Evolutionary conservation across 2,329 filamentous ascomycete species (phyloP).

Genomic region (Fusarium heterosporum): DNA sequence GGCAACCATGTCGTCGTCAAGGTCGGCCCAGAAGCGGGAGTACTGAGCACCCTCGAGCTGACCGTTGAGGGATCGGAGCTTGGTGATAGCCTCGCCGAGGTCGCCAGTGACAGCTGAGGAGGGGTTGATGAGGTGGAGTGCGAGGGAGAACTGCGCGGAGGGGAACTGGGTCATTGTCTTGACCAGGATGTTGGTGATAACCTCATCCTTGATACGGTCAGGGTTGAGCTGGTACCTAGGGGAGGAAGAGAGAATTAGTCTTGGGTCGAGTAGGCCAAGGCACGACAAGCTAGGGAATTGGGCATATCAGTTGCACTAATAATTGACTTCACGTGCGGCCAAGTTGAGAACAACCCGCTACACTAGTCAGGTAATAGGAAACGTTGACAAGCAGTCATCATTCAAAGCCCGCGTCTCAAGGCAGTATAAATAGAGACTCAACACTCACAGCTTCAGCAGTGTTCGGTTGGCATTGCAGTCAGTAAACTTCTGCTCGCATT

Average conservation of each 20-base stretch:
- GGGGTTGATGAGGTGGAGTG: slow-evolving; percentile 91
- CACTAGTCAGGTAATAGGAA: slow-evolving; percentile 96
- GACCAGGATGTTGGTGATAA: slow-evolving; percentile 98
- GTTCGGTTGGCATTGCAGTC: slow-evolving; percentile 98
- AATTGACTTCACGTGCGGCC: slow-evolving; percentile 72
- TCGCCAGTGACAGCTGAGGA: slow-evolving; percentile 74
- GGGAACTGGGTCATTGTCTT: slow-evolving; percentile 98
- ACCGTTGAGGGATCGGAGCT: slow-evolving; percentile 85
- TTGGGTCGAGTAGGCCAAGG: slow-evolving; percentile 5
- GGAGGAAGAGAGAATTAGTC: slow-evolving; percentile 38
- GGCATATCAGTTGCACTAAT: slow-evolving; percentile 79
- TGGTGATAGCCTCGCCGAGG: slow-evolving; percentile 89
- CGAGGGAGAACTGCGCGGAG: slow-evolving; percentile 92
- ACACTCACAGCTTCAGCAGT: slow-evolving; percentile 94
- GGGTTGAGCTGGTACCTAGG: slow-evolving; percentile 99
- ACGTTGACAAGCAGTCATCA: slow-evolving; percentile 83
- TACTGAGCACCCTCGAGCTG: slow-evolving; percentile 93
- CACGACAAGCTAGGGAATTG: slow-evolving; percentile 8
- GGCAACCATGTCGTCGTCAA: slow-evolving; percentile 96
- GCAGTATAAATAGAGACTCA: slow-evolving; percentile 23
- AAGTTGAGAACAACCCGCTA: slow-evolving; percentile 59
- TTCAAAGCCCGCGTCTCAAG: slow-evolving; percentile 59
- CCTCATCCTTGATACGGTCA: slow-evolving; percentile 95
- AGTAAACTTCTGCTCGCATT: slow-evolving; percentile 94
- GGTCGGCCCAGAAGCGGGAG: slow-evolving; percentile 88